phyloP scores from a whole-genome alignment of 345 rosid genomes.

The Syzygium oleosum region DNA sequence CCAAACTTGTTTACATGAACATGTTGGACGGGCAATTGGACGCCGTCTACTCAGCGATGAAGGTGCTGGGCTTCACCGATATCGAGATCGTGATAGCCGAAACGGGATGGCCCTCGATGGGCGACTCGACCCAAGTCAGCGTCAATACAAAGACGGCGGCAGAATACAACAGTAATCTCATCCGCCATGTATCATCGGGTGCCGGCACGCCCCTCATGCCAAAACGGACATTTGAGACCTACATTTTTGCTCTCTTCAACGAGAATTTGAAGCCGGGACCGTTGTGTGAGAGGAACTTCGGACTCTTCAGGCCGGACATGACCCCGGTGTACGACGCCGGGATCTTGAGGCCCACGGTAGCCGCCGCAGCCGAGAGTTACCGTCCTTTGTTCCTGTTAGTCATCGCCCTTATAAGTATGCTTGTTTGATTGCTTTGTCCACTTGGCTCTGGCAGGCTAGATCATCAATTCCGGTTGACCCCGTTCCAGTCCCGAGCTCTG shows the following conservation, averaged over 20 bases:
- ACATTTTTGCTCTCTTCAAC: slow-evolving; percentile 81
- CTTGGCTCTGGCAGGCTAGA: slow-evolving; percentile 33
- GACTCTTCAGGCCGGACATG: slow-evolving; percentile 58
- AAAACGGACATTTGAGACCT: slow-evolving; percentile 71
- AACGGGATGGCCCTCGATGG: slow-evolving; percentile 86
- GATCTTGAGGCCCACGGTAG: slow-evolving; percentile 66
- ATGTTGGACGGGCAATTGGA: slow-evolving; percentile 94
- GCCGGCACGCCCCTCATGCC: slow-evolving; percentile 85
- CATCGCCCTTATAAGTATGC: not conserved
- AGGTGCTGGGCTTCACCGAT: slow-evolving; percentile 48
- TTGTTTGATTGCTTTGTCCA: not conserved
- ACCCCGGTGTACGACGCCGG: slow-evolving; percentile 64
- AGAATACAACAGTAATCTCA: slow-evolving; percentile 51
- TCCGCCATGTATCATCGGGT: slow-evolving; percentile 52
- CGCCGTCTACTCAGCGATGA: slow-evolving; percentile 75
- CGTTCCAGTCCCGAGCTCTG: slow-evolving; percentile 4
- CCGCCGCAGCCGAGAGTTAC: slow-evolving; percentile 21
- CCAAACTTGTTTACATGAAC: slow-evolving; percentile 49
- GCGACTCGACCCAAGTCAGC: slow-evolving; percentile 52
- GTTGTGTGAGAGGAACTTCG: slow-evolving; percentile 57
- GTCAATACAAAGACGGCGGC: slow-evolving; percentile 48
- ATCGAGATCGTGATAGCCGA: slow-evolving; percentile 77
- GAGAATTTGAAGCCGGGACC: slow-evolving; percentile 83
- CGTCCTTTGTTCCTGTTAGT: not conserved
- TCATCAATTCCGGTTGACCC: slow-evolving; percentile 31